Percentiles rank a stretch among this genome's conserved stretches.
Evolutionary conservation across 345 rosid species (phyloP).

Genomic region (Nephelium lappaceum): DNA sequence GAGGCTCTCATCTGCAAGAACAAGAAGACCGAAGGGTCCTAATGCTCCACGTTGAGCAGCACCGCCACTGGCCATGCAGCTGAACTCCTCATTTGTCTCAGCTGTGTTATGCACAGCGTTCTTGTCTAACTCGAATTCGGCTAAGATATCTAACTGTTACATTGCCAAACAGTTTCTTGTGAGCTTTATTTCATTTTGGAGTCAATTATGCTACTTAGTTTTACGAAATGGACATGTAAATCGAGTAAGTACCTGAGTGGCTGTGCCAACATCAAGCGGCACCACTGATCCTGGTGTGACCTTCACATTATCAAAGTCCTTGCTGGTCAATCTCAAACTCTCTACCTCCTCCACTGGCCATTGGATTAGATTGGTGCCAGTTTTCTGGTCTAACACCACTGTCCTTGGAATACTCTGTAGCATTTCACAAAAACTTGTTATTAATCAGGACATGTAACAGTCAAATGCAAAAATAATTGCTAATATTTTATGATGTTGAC

Average conservation of each 20-base stretch:
- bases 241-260: conserved; percentile 58
- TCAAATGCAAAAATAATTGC: background rate
- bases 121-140: conserved; percentile 69
- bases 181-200: background rate
- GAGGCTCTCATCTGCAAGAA: conserved; percentile 64
- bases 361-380: conserved; percentile 61
- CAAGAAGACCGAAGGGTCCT: conserved; percentile 90
- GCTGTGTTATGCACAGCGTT: conserved; percentile 43
- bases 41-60: conserved; percentile 66
- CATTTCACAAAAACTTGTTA: background rate
- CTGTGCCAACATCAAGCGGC: conserved; percentile 59
- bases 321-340: conserved; percentile 57
- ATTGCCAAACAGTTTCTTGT: conserved; percentile 12
- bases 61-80: conserved; percentile 55
- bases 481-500: no score
- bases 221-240: background rate
- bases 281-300: conserved; percentile 61
- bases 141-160: conserved; percentile 62
- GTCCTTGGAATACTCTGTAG: conserved; percentile 79
- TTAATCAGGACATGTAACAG: background rate
- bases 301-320: conserved; percentile 45
- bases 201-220: background rate
- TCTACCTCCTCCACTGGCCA: conserved; percentile 89
- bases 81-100: conserved; percentile 47
- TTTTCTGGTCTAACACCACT: conserved; percentile 57